Percentiles rank a stretch among this genome's conserved stretches.
These are phyloP conservation scores for Cordyceps cicadae DNA, from an alignment of 2,329 filamentous ascomycete genomes.

Conservation along the genomic window DNA sequence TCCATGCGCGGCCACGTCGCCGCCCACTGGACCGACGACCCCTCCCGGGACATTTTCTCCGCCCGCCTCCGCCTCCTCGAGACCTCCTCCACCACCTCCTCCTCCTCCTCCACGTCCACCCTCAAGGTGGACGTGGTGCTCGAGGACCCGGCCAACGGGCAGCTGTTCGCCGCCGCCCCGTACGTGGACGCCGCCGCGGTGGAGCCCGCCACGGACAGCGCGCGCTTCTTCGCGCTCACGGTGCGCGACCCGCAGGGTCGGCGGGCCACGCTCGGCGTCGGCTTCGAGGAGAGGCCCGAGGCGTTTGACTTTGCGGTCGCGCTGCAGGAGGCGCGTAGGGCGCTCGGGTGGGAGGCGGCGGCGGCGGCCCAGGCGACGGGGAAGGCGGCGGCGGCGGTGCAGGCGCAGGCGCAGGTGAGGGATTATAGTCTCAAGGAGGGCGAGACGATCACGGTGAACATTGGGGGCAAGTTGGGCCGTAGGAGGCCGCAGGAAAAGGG, in stretches of 20 bases:
- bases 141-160: slow-evolving; percentile 63
- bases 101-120: slow-evolving; percentile 31
- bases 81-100: slow-evolving; percentile 49
- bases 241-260: slow-evolving; percentile 68
- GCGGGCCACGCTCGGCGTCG: slow-evolving; percentile 74
- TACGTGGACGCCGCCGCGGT: slow-evolving; percentile 60
- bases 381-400: slow-evolving; percentile 30
- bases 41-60: slow-evolving; percentile 73
- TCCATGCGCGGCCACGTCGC: slow-evolving; percentile 74
- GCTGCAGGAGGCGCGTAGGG: slow-evolving; percentile 68
- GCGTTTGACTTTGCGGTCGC: slow-evolving; percentile 80
- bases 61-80: slow-evolving; percentile 72
- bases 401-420: slow-evolving; percentile 32
- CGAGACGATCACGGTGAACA: slow-evolving; percentile 77
- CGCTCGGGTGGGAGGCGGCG: slow-evolving; percentile 49
- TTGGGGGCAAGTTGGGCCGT: slow-evolving; percentile 48
- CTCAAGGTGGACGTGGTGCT: slow-evolving; percentile 70
- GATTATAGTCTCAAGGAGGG: slow-evolving; percentile 85
- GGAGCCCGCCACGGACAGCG: slow-evolving; percentile 70
- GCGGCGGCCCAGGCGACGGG: too few relatives aligned
- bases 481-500: slow-evolving; percentile 18
- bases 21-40: slow-evolving; percentile 64
- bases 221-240: slow-evolving; percentile 74
- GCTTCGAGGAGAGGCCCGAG: slow-evolving; percentile 78
- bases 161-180: slow-evolving; percentile 76